A percentile compares a stretch with the other conserved stretches of the same genome.
These are phyloP conservation scores for Cordyceps tenuipes DNA, from an alignment of 2,329 filamentous ascomycete genomes.

Conservation along the genomic window DNA sequence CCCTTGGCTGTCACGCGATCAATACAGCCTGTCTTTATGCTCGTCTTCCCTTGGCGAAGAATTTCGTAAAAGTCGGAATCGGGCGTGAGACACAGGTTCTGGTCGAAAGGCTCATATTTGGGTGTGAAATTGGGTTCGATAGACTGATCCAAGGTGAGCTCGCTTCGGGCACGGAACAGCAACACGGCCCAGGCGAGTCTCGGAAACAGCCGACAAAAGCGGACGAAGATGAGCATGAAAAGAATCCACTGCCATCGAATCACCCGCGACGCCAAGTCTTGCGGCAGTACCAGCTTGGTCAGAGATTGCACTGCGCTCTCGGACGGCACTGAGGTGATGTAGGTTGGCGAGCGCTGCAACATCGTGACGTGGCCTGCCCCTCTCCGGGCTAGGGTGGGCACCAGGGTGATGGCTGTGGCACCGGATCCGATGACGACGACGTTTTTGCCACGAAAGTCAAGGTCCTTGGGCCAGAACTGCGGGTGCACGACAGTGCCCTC, in stretches of 20 bases:
- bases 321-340: slow-evolving; percentile 36
- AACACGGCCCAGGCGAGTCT: slow-evolving; percentile 34
- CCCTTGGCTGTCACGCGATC: slow-evolving; percentile 32
- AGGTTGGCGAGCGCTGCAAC: slow-evolving; percentile 59
- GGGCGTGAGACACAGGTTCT: slow-evolving; percentile 53
- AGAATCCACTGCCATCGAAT: slow-evolving; percentile 39
- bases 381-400: slow-evolving; percentile 51
- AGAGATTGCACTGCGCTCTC: slow-evolving; percentile 17
- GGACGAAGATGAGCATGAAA: slow-evolving; percentile 31
- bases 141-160: slow-evolving; percentile 39
- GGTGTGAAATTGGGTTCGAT: slow-evolving; percentile 36
- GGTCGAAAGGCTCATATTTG: slow-evolving; percentile 53
- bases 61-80: slow-evolving; percentile 38
- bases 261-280: slow-evolving; percentile 34
- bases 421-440: slow-evolving; percentile 60
- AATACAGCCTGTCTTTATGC: slow-evolving; percentile 39
- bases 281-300: slow-evolving; percentile 32
- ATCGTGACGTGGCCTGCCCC: slow-evolving; percentile 53
- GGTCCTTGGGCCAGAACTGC: slow-evolving; percentile 59
- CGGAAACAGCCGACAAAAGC: slow-evolving; percentile 44
- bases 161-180: slow-evolving; percentile 27
- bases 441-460: slow-evolving; percentile 57
- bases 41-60: slow-evolving; percentile 28
- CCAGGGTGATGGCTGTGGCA: slow-evolving; percentile 57
- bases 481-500: slow-evolving; percentile 49